phyloP scores from a whole-genome alignment of 2,329 filamentous ascomycete genomes.

The Piedraia hortae region DNA sequence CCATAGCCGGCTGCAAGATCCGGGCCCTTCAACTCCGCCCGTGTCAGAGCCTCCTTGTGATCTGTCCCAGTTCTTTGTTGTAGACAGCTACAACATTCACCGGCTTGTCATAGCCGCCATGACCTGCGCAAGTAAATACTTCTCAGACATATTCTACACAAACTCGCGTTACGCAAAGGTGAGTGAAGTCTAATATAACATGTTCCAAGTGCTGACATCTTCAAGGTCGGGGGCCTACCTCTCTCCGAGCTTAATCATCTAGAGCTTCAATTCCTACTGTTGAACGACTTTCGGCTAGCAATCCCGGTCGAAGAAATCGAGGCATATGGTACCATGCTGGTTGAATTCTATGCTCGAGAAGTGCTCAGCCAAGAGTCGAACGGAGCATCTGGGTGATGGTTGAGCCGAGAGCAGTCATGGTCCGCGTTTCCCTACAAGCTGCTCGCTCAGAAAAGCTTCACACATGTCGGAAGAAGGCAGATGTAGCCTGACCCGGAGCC shows the following conservation, averaged over 20 bases:
- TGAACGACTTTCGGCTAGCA: slow-evolving; percentile 87
- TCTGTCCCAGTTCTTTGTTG: slow-evolving; percentile 57
- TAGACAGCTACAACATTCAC: slow-evolving; percentile 98
- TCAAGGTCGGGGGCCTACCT: slow-evolving; percentile 73
- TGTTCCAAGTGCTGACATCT: too few relatives aligned
- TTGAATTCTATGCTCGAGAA: slow-evolving; percentile 89
- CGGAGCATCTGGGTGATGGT: too few relatives aligned
- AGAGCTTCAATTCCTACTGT: slow-evolving; percentile 76
- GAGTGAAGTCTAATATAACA: too few relatives aligned
- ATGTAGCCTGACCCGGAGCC: too few relatives aligned
- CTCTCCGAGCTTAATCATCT: slow-evolving; percentile 83
- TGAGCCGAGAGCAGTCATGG: too few relatives aligned
- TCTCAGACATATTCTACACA: slow-evolving; percentile 95
- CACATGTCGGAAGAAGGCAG: too few relatives aligned
- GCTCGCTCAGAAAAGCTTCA: too few relatives aligned
- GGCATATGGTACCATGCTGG: slow-evolving; percentile 91
- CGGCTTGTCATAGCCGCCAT: slow-evolving; percentile 88
- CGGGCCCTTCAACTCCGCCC: slow-evolving; percentile 10
- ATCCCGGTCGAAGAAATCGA: slow-evolving; percentile 88
- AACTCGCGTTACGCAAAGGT: slow-evolving; percentile 99
- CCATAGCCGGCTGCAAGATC: slow-evolving; percentile 13
- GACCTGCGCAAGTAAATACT: slow-evolving; percentile 97
- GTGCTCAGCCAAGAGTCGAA: slow-evolving; percentile 48
- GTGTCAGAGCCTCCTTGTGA: slow-evolving; percentile 17
- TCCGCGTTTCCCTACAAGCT: too few relatives aligned